Evolutionary conservation across 768 basidiomycete genomes (phyloP), one percentile per base, ranked within the genome.

Genomic region (Lactarius vividus): DNA sequence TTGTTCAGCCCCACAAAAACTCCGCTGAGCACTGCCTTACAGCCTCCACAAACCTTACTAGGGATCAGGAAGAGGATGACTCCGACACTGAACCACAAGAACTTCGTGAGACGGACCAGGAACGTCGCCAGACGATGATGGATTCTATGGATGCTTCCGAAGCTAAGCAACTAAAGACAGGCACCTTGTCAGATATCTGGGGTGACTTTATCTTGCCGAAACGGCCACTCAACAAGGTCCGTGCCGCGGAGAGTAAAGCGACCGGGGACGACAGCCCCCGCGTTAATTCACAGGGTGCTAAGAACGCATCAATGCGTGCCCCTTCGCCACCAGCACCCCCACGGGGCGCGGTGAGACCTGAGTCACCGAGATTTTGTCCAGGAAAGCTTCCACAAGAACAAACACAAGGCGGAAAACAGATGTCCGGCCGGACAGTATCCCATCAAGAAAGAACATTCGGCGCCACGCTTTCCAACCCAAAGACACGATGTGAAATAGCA

Each of bases 51-150:
- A 57, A 29, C 28, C 46, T 13, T 40, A n/a, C 58, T 39, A 54
- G 55, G 37, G 54, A 5, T 18, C 28, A 1, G 37, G 64, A 62
- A 31, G 57, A 64, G 4, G 63, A 65, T n/a, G 64, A 66, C 16
- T 52, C 54, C 10, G 67, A 57, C 8, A 31, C 1, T 3, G 73
- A 72, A 13, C 39, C n/a, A 5, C 72, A 72, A 39, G 58, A 59
- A 26, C 31, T 70, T 5, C 58, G 35, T 9, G 81, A 82, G 67
- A 82, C 81, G 4, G 81, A 82, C 64, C 60, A 70, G 46, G 81
- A 82, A 61, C 82, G 89, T 59, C 84, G 85, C 63, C 77, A 81
- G 65, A 74, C 80, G 0, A 76, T 91, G 68, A 73, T 84, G 39
- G 79, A 80, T 39, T 81, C 83, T 13, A 77, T 82, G 59, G 74